These are phyloP conservation scores for Fusarium sterilihyphosum DNA, from an alignment of 2,329 filamentous ascomycete species.

Conservation along the genomic window DNA sequence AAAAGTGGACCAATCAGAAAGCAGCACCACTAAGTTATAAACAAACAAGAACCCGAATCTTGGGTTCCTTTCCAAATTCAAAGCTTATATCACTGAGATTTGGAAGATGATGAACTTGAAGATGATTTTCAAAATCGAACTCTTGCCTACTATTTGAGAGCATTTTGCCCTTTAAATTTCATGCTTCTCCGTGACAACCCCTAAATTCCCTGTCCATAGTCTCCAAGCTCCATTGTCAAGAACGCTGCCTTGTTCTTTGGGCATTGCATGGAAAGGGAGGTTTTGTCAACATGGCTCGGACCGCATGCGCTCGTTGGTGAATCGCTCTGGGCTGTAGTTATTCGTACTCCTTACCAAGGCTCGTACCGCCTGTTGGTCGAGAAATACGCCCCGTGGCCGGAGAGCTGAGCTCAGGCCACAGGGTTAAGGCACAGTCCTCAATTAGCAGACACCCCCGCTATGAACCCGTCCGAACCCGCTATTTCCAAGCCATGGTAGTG, in stretches of 20 bases:
- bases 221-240: background rate
- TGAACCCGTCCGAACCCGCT: conserved; percentile 20
- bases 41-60: background rate
- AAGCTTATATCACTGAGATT: background rate
- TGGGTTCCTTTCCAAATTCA: background rate
- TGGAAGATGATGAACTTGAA: background rate
- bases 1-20: conserved; percentile 13
- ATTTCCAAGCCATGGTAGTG: conserved; percentile 23
- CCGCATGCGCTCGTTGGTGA: background rate
- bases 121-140: background rate
- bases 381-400: background rate
- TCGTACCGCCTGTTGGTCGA: background rate
- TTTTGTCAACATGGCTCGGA: background rate
- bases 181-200: background rate
- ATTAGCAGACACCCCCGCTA: conserved; percentile 21
- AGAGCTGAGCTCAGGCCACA: background rate
- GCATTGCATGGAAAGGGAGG: background rate
- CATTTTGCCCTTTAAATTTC: background rate
- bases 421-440: background rate
- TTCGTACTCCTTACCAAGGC: background rate
- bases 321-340: background rate
- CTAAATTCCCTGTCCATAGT: background rate
- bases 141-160: background rate
- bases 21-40: conserved; percentile 1
- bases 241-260: background rate